Base-by-base conservation (phyloP, 2,329 filamentous ascomycete genomes). In the Scytalidium sp. region DNA sequence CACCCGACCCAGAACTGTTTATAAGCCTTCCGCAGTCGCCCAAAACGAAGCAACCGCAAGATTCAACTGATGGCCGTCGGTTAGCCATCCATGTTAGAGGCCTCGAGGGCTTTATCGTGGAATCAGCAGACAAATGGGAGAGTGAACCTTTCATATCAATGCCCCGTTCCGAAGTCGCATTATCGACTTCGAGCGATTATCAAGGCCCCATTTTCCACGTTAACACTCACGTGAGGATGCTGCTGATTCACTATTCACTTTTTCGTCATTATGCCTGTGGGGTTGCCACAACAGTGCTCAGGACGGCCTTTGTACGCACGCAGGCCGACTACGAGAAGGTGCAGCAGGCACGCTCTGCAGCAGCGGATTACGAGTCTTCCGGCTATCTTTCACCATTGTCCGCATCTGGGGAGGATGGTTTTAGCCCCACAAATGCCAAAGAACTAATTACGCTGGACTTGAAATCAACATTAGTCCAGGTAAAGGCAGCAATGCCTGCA, bases 211-310 rank as follows among this genome's bases (percentile, higher is more conserved):
- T 96, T 5, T 89, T 97, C 62, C 90, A 97, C 63, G 71, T 97
- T 41, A 90, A 95, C 57, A 88, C 90, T 0, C 82, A 88, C 46
- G 79, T 94, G 19, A 87, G 87, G 57, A 90, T 88, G 5, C 71
- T 99, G 2, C 83, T 89, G 53, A 63, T 96, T 7, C 87, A 95
- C 45, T 97, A 97, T 64, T 99, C 95, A 1, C 79, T 99, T 0
- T 96, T 95, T 66, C 86, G 92, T 3, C 92, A 96, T 64, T 99
- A 97, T 64, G 87, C 92, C 1, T 78, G 95, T 21, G 88, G 90
- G 1, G 84, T 97, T 52, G 94, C 93, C 8, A 73, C 80, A 20
- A 85, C 84, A 64, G 89, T 95, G 2, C 67, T 99, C 20, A 78
- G 79, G 47, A 84, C 83, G 61, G 86, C 87, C 0, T 88, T 92